Conservation (phyloP, 2,329 filamentous ascomycete species). For the Neonectria magnoliae region DNA sequence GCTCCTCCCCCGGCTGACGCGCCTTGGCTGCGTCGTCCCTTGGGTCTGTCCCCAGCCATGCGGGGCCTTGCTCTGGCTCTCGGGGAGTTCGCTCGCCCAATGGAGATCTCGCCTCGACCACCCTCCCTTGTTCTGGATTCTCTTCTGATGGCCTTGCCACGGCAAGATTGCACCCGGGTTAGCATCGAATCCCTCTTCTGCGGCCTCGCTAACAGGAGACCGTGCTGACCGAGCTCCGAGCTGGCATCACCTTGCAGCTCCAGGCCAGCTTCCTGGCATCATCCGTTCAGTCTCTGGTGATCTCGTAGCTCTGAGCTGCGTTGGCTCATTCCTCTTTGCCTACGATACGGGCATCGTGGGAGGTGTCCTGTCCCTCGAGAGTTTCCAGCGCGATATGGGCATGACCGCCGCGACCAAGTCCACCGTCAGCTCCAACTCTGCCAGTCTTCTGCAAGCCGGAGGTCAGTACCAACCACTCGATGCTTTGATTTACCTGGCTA, state of each 20-base stretch:
- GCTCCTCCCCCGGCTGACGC: no score
- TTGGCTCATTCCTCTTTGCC: conserved; percentile 53
- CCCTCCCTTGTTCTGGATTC: conserved; percentile 9
- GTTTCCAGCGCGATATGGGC: conserved; percentile 52
- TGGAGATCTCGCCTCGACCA: not conserved
- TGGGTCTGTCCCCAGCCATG: not conserved
- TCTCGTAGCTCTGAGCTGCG: conserved; percentile 50
- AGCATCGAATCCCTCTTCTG: not conserved
- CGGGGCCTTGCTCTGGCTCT: not conserved
- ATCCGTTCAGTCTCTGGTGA: conserved; percentile 22
- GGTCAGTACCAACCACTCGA: conserved; percentile 38
- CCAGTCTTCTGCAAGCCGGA: conserved; percentile 54
- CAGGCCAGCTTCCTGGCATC: conserved; percentile 14
- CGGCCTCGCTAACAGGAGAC: conserved; percentile 28
- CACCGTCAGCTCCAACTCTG: conserved; percentile 51
- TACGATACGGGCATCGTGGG: conserved; percentile 57
- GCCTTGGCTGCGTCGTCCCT: not conserved
- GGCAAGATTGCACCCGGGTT: not conserved
- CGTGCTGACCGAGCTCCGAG: conserved; percentile 33
- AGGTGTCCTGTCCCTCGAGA: conserved; percentile 51
- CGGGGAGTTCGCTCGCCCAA: conserved; percentile 5
- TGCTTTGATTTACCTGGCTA: not conserved
- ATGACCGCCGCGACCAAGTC: conserved; percentile 44
- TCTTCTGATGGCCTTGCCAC: not conserved
- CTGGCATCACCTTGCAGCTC: conserved; percentile 5